Evolutionary conservation across 305 asterid species (phyloP).

Genomic region (Fraxinus ornus): DNA sequence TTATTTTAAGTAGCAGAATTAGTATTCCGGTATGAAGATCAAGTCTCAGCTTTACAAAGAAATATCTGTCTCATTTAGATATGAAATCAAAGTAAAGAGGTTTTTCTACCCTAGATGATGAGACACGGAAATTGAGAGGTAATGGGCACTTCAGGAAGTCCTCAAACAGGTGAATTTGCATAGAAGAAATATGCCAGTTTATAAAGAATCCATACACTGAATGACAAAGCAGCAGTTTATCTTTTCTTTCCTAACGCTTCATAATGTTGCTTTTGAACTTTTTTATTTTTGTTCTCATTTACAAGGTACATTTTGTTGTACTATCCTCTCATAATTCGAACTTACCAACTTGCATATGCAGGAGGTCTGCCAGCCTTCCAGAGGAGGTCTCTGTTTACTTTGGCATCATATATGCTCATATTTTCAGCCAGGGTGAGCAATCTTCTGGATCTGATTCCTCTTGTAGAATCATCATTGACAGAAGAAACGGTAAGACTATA

Average conservation of each 20-base stretch:
- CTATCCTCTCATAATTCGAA: constrained; percentile 12
- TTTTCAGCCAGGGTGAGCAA: constrained; percentile 43
- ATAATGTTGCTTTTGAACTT: not conserved
- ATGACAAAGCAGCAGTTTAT: not conserved
- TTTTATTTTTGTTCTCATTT: not conserved
- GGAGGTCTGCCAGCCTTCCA: constrained; percentile 46
- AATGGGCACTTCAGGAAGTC: not conserved
- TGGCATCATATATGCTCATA: constrained; percentile 52
- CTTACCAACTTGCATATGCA: constrained; percentile 26
- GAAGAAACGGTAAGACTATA: constrained; percentile 37
- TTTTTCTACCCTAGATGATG: not conserved
- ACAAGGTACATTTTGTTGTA: not conserved
- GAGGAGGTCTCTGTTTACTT: constrained; percentile 51
- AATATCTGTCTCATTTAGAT: not conserved
- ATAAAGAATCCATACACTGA: not conserved
- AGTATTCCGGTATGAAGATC: not conserved
- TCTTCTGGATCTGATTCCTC: constrained; percentile 36
- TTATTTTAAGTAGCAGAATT: not conserved
- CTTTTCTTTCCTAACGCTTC: not conserved
- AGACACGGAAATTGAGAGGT: not conserved
- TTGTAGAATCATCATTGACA: constrained; percentile 43
- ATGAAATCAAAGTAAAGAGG: not conserved
- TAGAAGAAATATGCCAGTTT: not conserved
- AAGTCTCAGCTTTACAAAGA: not conserved
- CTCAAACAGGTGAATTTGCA: not conserved